Percentiles rank a stretch among this genome's conserved stretches.
phyloP scores from a whole-genome alignment of 1,284 basidiomycete species.

The Leccinum angustisporum region DNA sequence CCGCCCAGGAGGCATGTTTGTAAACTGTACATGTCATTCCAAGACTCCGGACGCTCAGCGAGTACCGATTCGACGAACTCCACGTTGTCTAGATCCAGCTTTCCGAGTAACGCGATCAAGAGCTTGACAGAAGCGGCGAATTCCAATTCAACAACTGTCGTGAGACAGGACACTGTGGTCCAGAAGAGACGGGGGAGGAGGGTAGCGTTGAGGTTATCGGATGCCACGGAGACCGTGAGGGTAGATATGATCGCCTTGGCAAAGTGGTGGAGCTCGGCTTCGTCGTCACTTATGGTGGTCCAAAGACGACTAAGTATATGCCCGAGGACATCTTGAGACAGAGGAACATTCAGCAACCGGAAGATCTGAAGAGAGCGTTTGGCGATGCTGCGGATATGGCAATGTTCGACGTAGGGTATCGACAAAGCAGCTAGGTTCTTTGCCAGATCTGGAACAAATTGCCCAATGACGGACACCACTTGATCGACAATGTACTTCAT shows the following conservation, averaged over 20 bases:
- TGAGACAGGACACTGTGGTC: slow-evolving; percentile 81
- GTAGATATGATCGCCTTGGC: slow-evolving; percentile 84
- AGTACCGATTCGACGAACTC: slow-evolving; percentile 63
- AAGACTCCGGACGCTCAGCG: slow-evolving; percentile 69
- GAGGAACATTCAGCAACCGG: slow-evolving; percentile 75
- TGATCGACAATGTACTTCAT: slow-evolving; percentile 71
- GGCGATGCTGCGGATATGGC: slow-evolving; percentile 83
- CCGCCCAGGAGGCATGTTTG: slow-evolving; percentile 81
- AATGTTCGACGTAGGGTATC: slow-evolving; percentile 83
- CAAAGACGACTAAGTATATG: slow-evolving; percentile 83
- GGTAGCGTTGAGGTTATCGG: slow-evolving; percentile 55
- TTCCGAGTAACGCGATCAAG: slow-evolving; percentile 68
- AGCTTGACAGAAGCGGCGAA: slow-evolving; percentile 73
- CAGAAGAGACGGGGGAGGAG: slow-evolving; percentile 87
- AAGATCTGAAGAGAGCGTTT: slow-evolving; percentile 92
- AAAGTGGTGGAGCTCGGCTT: slow-evolving; percentile 74
- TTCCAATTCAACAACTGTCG: slow-evolving; percentile 82
- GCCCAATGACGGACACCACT: slow-evolving; percentile 69
- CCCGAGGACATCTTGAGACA: slow-evolving; percentile 75
- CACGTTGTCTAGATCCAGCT: slow-evolving; percentile 73
- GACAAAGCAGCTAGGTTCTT: slow-evolving; percentile 83
- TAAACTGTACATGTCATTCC: slow-evolving; percentile 67
- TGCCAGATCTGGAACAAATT: slow-evolving; percentile 65
- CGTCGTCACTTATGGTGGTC: slow-evolving; percentile 78
- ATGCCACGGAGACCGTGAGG: slow-evolving; percentile 65